phyloP scores from a whole-genome alignment of 106 monocot genomes.

The Acorus gramineus region DNA sequence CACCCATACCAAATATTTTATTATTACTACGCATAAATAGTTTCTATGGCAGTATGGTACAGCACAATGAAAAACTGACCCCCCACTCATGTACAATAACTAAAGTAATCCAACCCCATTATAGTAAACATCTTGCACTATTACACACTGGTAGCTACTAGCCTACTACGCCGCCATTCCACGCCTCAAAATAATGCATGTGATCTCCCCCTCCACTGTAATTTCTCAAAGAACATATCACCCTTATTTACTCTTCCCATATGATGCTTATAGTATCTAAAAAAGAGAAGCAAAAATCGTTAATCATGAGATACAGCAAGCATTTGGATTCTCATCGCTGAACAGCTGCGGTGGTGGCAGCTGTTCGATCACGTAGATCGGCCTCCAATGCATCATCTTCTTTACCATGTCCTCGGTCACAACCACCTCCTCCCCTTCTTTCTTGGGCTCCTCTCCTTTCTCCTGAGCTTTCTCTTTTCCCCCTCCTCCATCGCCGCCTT shows the following conservation, averaged over 20 bases:
- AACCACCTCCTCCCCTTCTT: neutral
- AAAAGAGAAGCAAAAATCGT: neutral
- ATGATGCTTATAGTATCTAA: neutral
- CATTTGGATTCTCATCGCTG: conserved; percentile 97
- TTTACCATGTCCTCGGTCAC: conserved; percentile 35
- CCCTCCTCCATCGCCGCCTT: conserved; percentile 16
- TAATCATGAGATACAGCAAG: conserved; percentile 61
- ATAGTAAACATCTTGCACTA: too few species aligned
- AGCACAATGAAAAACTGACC: too few species aligned
- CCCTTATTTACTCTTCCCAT: neutral
- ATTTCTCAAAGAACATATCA: neutral
- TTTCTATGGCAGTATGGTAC: too few species aligned
- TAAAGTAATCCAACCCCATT: too few species aligned
- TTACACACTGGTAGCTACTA: too few species aligned
- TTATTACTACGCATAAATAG: too few species aligned
- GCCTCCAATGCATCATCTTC: conserved; percentile 59
- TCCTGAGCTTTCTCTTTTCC: neutral
- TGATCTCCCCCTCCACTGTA: too few species aligned
- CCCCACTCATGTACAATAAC: too few species aligned
- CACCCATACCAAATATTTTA: too few species aligned
- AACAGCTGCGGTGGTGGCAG: conserved; percentile 72
- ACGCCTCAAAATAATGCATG: too few species aligned
- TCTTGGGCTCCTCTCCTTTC: conserved; percentile 10
- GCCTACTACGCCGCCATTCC: too few species aligned
- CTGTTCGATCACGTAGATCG: conserved; percentile 36